A percentile compares a stretch with the other conserved stretches of the same genome.
Evolutionary conservation across 1,284 basidiomycete species (phyloP).

Genomic region (Apiotrichum domesticum): DNA sequence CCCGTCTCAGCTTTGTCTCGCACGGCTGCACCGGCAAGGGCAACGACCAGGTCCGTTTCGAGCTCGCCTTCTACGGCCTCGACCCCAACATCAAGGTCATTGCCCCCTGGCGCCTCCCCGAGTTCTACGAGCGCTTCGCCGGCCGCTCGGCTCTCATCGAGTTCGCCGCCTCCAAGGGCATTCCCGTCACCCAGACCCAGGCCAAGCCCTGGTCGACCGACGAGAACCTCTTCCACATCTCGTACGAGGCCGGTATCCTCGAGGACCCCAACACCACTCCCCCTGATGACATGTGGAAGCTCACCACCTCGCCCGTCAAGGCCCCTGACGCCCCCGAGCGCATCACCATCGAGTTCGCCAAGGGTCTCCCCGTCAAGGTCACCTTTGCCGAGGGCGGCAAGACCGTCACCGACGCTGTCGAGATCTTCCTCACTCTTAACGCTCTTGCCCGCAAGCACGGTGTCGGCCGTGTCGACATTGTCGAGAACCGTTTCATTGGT

Average conservation of each 20-base stretch:
- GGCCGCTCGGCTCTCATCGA: conserved; percentile 88
- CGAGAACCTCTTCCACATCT: conserved; percentile 99
- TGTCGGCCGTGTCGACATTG: conserved; percentile 94
- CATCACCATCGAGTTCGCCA: conserved; percentile 76
- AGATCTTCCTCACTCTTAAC: conserved; percentile 91
- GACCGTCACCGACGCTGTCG: conserved; percentile 80
- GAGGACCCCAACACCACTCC: conserved; percentile 95
- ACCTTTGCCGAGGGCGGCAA: conserved; percentile 51
- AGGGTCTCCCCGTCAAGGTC: conserved; percentile 79
- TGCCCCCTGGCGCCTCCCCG: conserved; percentile 94
- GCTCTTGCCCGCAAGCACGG: conserved; percentile 89
- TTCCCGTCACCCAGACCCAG: conserved; percentile 91
- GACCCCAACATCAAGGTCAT: conserved; percentile 99
- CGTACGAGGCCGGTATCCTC: conserved; percentile 97
- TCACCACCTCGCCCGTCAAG: conserved; percentile 75
- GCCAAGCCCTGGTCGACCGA: conserved; percentile 99
- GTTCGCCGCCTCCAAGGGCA: conserved; percentile 81
- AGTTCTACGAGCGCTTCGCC: conserved; percentile 96
- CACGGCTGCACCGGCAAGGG: conserved; percentile 99
- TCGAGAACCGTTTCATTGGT: conserved; percentile 98
- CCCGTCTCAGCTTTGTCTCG: conserved; percentile 68
- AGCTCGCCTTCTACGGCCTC: conserved; percentile 97
- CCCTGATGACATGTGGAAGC: conserved; percentile 99
- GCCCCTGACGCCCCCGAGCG: conserved; percentile 77
- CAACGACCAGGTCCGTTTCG: conserved; percentile 99